Percentiles rank a stretch among this genome's conserved stretches.
Evolutionary conservation across 2,329 filamentous ascomycete species (phyloP).

Genomic region (Ceratocystis lukuohia): DNA sequence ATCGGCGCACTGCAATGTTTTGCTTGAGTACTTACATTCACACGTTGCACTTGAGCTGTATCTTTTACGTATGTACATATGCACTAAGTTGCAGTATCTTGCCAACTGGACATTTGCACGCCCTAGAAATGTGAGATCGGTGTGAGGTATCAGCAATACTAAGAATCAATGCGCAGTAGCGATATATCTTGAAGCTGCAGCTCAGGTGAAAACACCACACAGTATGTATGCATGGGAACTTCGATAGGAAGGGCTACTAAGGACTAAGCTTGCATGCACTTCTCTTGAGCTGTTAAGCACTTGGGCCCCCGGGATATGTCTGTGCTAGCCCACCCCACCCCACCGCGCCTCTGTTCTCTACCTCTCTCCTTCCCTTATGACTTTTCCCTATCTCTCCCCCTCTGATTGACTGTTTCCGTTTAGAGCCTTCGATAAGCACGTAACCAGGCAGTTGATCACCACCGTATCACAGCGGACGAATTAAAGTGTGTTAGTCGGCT

Average conservation of each 20-base stretch:
- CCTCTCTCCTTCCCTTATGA: too few relatives aligned
- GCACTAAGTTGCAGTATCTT: not conserved
- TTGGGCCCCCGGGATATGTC: too few relatives aligned
- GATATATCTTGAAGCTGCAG: not conserved
- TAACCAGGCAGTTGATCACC: not conserved
- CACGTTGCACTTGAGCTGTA: not conserved
- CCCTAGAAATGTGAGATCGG: not conserved
- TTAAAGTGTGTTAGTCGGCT: constrained; percentile 4
- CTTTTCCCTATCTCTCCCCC: too few relatives aligned
- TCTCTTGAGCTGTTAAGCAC: not conserved
- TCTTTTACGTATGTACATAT: not conserved
- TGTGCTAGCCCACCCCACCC: too few relatives aligned
- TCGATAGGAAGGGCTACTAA: not conserved
- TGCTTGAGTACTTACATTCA: too few relatives aligned
- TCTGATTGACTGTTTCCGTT: too few relatives aligned
- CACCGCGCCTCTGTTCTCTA: too few relatives aligned
- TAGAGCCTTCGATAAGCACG: too few relatives aligned
- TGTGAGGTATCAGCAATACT: not conserved
- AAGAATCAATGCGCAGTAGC: not conserved
- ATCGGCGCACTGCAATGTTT: too few relatives aligned
- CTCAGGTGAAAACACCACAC: not conserved
- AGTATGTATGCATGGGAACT: not conserved
- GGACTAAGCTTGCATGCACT: not conserved
- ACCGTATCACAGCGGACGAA: not conserved
- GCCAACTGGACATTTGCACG: not conserved